Conservation (phyloP, 305 asterid species). For the Solanum hybrid region DNA sequence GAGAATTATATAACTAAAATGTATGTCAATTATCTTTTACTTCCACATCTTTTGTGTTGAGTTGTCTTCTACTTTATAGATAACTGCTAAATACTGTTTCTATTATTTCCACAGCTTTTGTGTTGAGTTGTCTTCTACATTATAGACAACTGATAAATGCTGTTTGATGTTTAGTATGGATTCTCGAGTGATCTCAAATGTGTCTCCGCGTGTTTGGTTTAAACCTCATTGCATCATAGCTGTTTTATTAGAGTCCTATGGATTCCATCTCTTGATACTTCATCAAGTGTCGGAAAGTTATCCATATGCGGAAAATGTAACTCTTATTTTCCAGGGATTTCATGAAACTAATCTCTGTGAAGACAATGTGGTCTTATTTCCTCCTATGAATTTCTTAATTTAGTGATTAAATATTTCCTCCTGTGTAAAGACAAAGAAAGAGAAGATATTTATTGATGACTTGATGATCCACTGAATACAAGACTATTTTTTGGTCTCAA, state of each 20-base stretch:
- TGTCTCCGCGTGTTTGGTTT: background rate
- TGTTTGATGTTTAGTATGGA: background rate
- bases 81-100: background rate
- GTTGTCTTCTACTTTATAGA: background rate
- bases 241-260: background rate
- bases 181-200: background rate
- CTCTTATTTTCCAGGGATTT: background rate
- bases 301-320: background rate
- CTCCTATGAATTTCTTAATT: background rate
- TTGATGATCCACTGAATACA: background rate
- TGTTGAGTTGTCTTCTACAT: background rate
- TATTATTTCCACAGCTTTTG: background rate
- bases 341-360: background rate
- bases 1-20: conserved; percentile 62
- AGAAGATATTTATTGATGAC: background rate
- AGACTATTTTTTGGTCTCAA: background rate
- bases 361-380: background rate
- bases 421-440: background rate
- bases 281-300: background rate
- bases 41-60: background rate
- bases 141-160: background rate
- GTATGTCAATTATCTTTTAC: conserved; percentile 29
- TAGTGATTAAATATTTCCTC: background rate
- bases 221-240: background rate
- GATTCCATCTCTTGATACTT: background rate